Evolutionary conservation across 2,329 filamentous ascomycete genomes (phyloP).

Genomic region (Colletotrichum sp.): DNA sequence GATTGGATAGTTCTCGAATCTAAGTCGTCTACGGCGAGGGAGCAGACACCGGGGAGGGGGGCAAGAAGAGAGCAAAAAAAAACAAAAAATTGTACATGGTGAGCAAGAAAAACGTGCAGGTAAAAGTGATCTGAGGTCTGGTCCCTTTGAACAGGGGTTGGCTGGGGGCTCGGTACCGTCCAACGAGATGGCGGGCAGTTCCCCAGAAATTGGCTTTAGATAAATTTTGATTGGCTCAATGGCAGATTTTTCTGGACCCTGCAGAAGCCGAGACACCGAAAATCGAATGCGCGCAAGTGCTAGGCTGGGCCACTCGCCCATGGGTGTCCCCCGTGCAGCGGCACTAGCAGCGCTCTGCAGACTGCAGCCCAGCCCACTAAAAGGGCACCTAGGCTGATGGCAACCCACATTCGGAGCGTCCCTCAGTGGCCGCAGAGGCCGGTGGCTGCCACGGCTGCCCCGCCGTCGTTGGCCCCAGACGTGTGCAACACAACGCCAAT

Average conservation of each 20-base stretch:
- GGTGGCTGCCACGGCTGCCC: not conserved
- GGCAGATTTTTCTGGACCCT: not conserved
- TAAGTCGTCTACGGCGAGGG: not conserved
- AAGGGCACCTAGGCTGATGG: not conserved
- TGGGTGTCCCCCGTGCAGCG: not conserved
- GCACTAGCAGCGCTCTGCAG: not conserved
- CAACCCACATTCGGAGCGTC: not conserved
- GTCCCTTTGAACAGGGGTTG: not conserved
- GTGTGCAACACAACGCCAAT: not conserved
- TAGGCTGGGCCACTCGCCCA: not conserved
- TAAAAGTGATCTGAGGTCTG: not conserved
- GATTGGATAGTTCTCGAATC: not conserved
- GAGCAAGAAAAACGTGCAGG: not conserved
- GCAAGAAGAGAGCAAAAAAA: not conserved
- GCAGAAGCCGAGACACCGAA: conserved; percentile 8
- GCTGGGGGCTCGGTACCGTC: not conserved
- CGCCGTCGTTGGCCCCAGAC: not conserved
- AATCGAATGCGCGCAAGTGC: not conserved
- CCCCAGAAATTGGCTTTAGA: not conserved
- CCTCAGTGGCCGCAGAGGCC: not conserved
- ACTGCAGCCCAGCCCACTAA: not conserved
- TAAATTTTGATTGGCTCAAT: not conserved
- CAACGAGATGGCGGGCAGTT: conserved; percentile 1
- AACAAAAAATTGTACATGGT: too few species aligned
- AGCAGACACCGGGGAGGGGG: not conserved